Conservation (phyloP, 2,329 filamentous ascomycete species). For the Juglanconis juglandina region DNA sequence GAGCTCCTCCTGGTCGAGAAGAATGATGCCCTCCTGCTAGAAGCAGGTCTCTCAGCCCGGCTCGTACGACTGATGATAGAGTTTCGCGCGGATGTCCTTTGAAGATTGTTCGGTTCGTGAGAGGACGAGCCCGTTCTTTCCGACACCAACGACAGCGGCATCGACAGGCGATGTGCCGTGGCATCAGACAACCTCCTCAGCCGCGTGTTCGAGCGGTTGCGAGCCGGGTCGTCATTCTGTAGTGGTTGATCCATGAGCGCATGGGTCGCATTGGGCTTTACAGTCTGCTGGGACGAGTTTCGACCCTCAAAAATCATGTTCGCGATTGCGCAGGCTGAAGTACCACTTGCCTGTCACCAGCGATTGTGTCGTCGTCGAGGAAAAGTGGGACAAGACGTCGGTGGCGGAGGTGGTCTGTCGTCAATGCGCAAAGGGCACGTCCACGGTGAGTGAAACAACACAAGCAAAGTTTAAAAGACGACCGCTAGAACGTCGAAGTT, state of each 20-base stretch:
- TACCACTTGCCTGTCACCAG: neutral
- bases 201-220: neutral
- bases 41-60: neutral
- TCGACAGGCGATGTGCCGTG: constrained; percentile 1
- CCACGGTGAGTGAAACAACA: constrained; percentile 1
- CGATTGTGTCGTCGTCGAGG: neutral
- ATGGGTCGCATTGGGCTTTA: neutral
- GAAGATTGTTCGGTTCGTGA: neutral
- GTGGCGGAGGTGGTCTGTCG: neutral
- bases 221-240: neutral
- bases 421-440: constrained; percentile 1
- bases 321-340: neutral
- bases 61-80: neutral
- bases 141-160: constrained; percentile 1
- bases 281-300: neutral
- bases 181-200: constrained; percentile 2
- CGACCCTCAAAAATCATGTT: neutral
- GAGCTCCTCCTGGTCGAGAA: neutral
- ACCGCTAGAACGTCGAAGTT: neutral
- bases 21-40: neutral
- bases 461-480: neutral
- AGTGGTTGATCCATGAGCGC: neutral
- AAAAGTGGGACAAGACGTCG: neutral
- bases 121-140: neutral
- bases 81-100: neutral